Base-by-base conservation (phyloP, 495 filamentous ascomycete species). In the Cenococcum geophilum region DNA sequence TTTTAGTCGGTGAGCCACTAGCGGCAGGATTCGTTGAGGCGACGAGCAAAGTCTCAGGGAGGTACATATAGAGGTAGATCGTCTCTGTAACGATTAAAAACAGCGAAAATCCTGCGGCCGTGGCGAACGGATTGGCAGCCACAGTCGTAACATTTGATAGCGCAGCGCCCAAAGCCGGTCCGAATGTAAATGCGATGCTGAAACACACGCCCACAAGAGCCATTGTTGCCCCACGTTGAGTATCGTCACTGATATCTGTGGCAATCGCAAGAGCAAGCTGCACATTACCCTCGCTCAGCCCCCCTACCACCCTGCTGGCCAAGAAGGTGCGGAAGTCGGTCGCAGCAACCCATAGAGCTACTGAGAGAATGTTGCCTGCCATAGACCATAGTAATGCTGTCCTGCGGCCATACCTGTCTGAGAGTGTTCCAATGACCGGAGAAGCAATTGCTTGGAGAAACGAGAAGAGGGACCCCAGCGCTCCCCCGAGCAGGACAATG, bases 181-280 rank as follows among this genome's bases (percentile, higher is more conserved):
- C 93, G 68, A 93, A 95, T 0, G 95, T 97, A 71, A 99, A 99
- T 12, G 93, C 92, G 65, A 99, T 88, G 54, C 87, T 92, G 77
- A 99, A 99, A 75, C 95, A 97, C 40, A 86, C 92, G 36, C 93
- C 93, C 14, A 99, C 91, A 43, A 97, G 79, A 14, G 93, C 93
- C 86, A 99, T 96, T 32, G 95, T 96, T 16, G 88, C 84, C 1
- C 91, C 89, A 23, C 93, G 82, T 58, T 83, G 86, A 49, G 81
- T 80, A 55, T 88, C 84, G 67, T 93, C 89, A 58, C 88, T 93
- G 60, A 99, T 88, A 74, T 99, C 93, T 8, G 93, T 95, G 11
- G 95, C 93, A 68, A 99, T 99, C 43, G 95, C 95, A 57, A 90
- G 91, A 20, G 95, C 95, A 1, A 99, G 78, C 75, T 99, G 93